phyloP scores from a whole-genome alignment of 306 rosid species.

The Mimosa bimucronata region DNA sequence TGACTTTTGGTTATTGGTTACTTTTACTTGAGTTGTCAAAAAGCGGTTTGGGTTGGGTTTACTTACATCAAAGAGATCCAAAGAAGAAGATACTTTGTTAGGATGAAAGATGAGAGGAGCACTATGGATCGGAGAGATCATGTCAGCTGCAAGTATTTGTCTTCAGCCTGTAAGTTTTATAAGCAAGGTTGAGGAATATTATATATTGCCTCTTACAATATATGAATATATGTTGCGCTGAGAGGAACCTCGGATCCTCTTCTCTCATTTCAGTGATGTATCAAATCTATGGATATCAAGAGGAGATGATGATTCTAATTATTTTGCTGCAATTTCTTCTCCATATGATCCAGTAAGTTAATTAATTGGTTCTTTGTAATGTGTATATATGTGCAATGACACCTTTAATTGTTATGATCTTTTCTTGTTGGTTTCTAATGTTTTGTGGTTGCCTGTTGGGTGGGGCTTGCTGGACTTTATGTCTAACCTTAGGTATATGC shows the following conservation, averaged over 20 bases:
- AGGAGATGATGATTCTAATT: constrained; percentile 19
- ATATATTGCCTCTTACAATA: constrained; percentile 20
- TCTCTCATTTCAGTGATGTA: constrained; percentile 46
- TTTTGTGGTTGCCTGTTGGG: constrained; percentile 42
- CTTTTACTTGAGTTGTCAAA: constrained; percentile 30
- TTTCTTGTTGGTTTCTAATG: constrained; percentile 29
- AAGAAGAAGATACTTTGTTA: constrained; percentile 10
- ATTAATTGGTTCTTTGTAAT: constrained; percentile 44
- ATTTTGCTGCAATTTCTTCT: constrained; percentile 48
- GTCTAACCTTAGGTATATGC: constrained; percentile 33
- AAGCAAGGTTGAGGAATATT: constrained; percentile 62
- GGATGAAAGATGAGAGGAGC: constrained; percentile 52
- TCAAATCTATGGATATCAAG: constrained; percentile 21
- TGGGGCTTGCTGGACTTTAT: constrained; percentile 36
- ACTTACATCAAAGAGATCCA: constrained; percentile 29
- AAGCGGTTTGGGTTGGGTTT: constrained; percentile 36
- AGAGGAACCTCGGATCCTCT: constrained; percentile 99
- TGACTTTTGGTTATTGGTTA: neutral
- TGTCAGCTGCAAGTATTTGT: constrained; percentile 80
- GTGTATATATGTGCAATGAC: constrained; percentile 53
- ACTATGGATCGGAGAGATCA: constrained; percentile 86
- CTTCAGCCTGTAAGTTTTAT: constrained; percentile 65
- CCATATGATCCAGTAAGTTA: constrained; percentile 44
- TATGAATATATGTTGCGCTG: constrained; percentile 66
- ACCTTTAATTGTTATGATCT: neutral